These are phyloP conservation scores for Pleurotus tuoliensis DNA, from an alignment of 768 basidiomycete genomes.

Conservation along the genomic window DNA sequence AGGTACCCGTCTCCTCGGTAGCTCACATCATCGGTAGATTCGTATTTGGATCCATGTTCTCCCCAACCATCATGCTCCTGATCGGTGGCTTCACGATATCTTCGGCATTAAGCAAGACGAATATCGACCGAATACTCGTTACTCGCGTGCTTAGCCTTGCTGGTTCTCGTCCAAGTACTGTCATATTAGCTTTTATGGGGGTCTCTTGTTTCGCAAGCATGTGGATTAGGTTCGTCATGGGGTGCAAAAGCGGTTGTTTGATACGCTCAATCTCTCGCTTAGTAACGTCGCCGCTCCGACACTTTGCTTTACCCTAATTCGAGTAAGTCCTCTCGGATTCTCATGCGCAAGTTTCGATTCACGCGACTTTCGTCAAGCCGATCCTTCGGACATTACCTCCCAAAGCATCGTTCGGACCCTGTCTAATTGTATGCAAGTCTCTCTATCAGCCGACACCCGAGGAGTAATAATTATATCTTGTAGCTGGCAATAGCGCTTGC, in stretches of 20 bases:
- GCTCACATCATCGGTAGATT: constrained; percentile 44
- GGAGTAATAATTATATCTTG: not conserved
- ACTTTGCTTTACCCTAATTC: constrained; percentile 92
- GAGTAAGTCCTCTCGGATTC: constrained; percentile 45
- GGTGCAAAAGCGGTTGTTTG: not conserved
- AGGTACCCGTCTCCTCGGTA: constrained; percentile 1
- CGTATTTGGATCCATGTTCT: constrained; percentile 95
- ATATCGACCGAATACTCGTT: constrained; percentile 88
- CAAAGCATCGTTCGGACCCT: constrained; percentile 82
- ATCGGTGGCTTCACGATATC: constrained; percentile 98
- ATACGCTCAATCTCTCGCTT: constrained; percentile 10
- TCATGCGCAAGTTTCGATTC: not conserved
- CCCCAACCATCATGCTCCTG: constrained; percentile 96
- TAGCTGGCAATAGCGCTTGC: constrained; percentile 97
- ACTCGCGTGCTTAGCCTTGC: constrained; percentile 88
- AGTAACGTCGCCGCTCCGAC: constrained; percentile 98
- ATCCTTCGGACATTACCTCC: constrained; percentile 89
- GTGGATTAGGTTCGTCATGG: constrained; percentile 84
- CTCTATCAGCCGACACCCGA: not conserved
- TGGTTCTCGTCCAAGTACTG: constrained; percentile 80
- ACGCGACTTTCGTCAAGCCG: constrained; percentile 48
- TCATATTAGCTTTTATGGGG: constrained; percentile 91
- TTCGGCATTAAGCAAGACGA: constrained; percentile 92
- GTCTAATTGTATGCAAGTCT: constrained; percentile 73
- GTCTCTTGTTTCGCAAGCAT: constrained; percentile 98